These are phyloP conservation scores for Peniophora sp. DNA, from an alignment of 1,284 basidiomycete species.

Conservation along the genomic window DNA sequence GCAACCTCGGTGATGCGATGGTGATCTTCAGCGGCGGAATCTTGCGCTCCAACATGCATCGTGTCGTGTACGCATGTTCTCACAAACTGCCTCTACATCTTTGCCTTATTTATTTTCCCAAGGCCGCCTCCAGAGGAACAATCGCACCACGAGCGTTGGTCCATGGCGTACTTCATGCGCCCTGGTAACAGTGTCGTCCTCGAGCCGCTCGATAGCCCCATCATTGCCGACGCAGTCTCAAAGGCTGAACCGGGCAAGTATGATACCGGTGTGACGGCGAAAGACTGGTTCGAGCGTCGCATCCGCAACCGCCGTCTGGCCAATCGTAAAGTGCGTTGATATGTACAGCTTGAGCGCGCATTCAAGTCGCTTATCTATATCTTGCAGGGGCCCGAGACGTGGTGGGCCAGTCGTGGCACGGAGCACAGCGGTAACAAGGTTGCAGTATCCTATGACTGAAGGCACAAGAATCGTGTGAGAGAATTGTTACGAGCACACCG, in stretches of 20 bases:
- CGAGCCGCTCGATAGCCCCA: neutral
- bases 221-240: neutral
- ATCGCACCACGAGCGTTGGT: neutral
- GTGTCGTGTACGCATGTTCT: conserved; percentile 21
- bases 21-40: conserved; percentile 32
- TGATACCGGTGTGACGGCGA: neutral
- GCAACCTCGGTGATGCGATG: conserved; percentile 27
- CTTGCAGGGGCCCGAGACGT: neutral
- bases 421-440: neutral
- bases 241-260: neutral
- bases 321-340: conserved; percentile 1
- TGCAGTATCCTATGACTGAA: neutral
- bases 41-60: conserved; percentile 26
- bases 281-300: neutral
- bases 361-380: no score
- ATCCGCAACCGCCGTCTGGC: neutral
- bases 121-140: neutral
- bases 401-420: neutral
- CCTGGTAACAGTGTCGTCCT: neutral
- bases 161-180: neutral
- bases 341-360: no score
- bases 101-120: neutral
- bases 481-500: no score
- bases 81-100: neutral
- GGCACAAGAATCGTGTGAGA: no score